Evolutionary conservation across 108 stramenopile genomes (phyloP).

Genomic region (Nitzschia palea): DNA sequence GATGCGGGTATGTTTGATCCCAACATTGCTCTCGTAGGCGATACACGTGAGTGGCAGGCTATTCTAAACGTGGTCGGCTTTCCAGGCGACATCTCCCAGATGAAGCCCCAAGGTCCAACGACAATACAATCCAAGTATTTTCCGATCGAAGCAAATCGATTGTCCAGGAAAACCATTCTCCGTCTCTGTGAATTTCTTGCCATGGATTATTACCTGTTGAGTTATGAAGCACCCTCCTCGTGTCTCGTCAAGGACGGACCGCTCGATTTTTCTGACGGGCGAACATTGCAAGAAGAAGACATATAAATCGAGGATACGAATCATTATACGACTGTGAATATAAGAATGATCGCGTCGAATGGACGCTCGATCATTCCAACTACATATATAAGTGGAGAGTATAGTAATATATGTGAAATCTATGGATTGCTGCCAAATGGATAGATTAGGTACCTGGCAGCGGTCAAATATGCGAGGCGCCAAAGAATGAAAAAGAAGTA

Average conservation of each 20-base stretch:
- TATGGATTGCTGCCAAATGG: too few relatives aligned
- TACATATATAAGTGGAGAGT: too few relatives aligned
- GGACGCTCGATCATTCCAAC: too few relatives aligned
- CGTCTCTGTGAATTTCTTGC: slow-evolving; percentile 13
- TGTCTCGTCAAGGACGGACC: neutral
- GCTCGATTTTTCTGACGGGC: neutral
- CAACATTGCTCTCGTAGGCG: neutral
- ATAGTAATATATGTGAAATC: too few relatives aligned
- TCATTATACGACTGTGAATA: too few relatives aligned
- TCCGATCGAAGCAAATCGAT: neutral
- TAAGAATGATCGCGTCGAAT: too few relatives aligned
- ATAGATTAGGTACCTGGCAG: too few relatives aligned
- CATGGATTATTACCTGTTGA: slow-evolving; percentile 13
- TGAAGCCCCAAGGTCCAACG: neutral
- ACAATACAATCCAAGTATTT: slow-evolving; percentile 4
- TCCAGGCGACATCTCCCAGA: neutral
- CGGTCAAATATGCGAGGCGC: too few relatives aligned
- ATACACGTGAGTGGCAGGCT: slow-evolving; percentile 7
- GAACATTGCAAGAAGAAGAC: neutral
- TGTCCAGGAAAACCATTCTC: slow-evolving; percentile 2
- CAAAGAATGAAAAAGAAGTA: too few relatives aligned
- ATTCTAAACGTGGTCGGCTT: slow-evolving; percentile 8
- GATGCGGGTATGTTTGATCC: slow-evolving; percentile 3
- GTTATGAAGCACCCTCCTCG: slow-evolving; percentile 4
- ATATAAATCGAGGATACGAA: too few relatives aligned